These are phyloP conservation scores for Lyophyllum shimeji DNA, from an alignment of 768 basidiomycete species.

Conservation along the genomic window DNA sequence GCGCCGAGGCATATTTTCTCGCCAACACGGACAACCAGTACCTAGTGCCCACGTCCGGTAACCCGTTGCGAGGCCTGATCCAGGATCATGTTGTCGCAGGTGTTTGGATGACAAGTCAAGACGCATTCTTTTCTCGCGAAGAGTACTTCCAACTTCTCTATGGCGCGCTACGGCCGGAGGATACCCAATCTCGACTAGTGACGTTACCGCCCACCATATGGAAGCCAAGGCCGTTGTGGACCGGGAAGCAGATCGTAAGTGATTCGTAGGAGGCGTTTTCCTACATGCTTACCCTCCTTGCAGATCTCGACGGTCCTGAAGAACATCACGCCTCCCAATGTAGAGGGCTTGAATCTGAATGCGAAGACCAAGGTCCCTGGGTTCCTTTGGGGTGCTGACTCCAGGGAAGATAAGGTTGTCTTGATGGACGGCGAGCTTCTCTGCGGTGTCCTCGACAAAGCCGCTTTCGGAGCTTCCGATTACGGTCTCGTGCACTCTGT, in stretches of 20 bases:
- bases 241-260: conserved; percentile 94
- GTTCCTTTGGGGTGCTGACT: conserved; percentile 78
- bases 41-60: conserved; percentile 97
- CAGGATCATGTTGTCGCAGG: conserved; percentile 99
- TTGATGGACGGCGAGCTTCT: conserved; percentile 93
- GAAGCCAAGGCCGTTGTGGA: conserved; percentile 92
- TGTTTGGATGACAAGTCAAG: conserved; percentile 98
- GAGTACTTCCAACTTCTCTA: conserved; percentile 97
- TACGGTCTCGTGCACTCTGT: conserved; percentile 97
- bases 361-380: conserved; percentile 91
- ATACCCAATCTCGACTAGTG: conserved; percentile 65
- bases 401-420: conserved; percentile 81
- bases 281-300: background rate
- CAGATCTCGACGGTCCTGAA: conserved; percentile 93
- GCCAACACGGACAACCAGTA: conserved; percentile 99
- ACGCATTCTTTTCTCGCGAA: conserved; percentile 92
- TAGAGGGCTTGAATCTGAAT: conserved; percentile 80
- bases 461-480: conserved; percentile 93
- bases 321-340: conserved; percentile 83
- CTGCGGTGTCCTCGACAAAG: conserved; percentile 94
- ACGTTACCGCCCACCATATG: conserved; percentile 91
- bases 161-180: conserved; percentile 90
- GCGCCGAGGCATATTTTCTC: conserved; percentile 91
- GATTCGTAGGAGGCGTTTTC: background rate
- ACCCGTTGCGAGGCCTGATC: conserved; percentile 94